These are phyloP conservation scores for Phragmites australis DNA, from an alignment of 176 grass and related monocot species.

Conservation along the genomic window DNA sequence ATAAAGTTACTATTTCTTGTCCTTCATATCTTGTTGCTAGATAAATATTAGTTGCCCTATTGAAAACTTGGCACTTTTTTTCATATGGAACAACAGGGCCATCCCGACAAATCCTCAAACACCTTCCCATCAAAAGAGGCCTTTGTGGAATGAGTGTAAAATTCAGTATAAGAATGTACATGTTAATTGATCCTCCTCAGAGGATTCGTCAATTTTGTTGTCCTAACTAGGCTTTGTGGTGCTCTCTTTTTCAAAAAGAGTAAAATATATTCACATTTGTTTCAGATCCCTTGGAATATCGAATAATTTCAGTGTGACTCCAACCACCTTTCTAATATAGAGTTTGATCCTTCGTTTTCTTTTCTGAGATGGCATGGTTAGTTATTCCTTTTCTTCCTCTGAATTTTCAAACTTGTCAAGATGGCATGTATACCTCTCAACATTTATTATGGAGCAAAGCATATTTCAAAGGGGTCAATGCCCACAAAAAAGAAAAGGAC, in stretches of 20 bases:
- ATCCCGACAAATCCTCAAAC: neutral
- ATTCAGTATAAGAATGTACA: neutral
- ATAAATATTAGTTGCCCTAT: no score
- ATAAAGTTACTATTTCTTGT: no score
- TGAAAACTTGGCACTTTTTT: no score
- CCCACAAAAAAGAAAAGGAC: neutral
- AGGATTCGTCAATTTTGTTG: neutral
- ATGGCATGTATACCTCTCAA: neutral
- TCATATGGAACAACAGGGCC: no score
- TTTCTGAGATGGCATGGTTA: slow-evolving; percentile 1
- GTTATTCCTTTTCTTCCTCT: neutral
- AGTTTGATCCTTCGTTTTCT: neutral
- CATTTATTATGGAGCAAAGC: slow-evolving; percentile 12
- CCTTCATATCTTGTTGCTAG: no score
- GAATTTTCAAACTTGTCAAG: neutral
- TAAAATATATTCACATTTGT: neutral
- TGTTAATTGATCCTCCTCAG: no score
- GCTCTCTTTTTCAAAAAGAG: neutral
- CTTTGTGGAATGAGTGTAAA: neutral
- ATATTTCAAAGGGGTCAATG: slow-evolving; percentile 27
- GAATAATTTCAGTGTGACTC: neutral
- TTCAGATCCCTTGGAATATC: neutral
- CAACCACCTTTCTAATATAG: neutral
- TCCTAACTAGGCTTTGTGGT: neutral
- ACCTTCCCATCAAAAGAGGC: neutral